Evolutionary conservation across 2,329 filamentous ascomycete species (phyloP), one percentile per base, ranked within the genome.

Genomic region (Fusarium newnesense): DNA sequence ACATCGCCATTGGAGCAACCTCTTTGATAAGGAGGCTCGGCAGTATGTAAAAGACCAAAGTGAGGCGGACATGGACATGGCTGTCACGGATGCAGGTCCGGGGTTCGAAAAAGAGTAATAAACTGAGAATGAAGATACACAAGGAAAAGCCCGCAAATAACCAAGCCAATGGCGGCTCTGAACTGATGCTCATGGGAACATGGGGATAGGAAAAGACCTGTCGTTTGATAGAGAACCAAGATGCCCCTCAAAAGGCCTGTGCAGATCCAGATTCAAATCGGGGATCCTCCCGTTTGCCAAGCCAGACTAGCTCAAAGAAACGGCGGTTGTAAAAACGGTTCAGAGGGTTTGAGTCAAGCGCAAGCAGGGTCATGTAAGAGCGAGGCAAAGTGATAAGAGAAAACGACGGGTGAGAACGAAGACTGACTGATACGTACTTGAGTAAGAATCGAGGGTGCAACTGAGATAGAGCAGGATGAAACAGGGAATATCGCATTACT

Each of bases 161-260:
- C 11, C 58, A 73, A 44, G 66, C 75, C 75, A 77, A 77, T 77
- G 37, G 47, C 58, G 43, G 32, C 43, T 43, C 50, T 60, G 56
- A 54, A 43, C 12, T 21, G 50, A 56, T 60, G 59, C 73, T 73
- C 73, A 76, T 76, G 75, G 64, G 66, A 65, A 59, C 70, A 76
- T 54, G 72, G 44, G 67, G 63, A 60, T 40, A 43, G 69, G 67
- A 52, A 64, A 53, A 62, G 67, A 60, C 28, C 39, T 40, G 46
- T 69, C 52, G 64, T 71, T 74, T 72, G 73, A 60, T 39, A 67
- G 44, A 43, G 37, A 54, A 43, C 36, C 68, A 61, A 61, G 62
- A 36, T 47, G 59, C 69, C 68, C 69, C 72, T 75, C 66, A 77
- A 69, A 71, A 39, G 60, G 60, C 57, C 63, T 54, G 42, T 63